Evolutionary conservation across 2,329 filamentous ascomycete genomes (phyloP).

Genomic region (Fusarium oxysporum): DNA sequence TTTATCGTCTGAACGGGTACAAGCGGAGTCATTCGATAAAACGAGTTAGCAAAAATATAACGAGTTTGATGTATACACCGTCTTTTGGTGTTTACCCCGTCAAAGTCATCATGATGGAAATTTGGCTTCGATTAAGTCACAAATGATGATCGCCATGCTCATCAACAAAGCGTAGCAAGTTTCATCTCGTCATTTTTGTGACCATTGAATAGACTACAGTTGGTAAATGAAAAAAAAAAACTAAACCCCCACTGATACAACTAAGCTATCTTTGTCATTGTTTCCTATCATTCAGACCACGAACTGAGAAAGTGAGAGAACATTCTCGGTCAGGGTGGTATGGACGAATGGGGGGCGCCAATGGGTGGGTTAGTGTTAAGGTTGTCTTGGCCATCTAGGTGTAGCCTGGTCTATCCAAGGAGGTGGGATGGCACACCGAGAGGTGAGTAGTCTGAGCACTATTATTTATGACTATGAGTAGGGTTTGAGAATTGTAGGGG

Average conservation of each 20-base stretch:
- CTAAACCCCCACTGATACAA: conserved; percentile 19
- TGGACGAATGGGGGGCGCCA: conserved; percentile 22
- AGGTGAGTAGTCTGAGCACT: conserved; percentile 1
- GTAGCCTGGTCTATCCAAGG: conserved; percentile 22
- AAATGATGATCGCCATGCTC: conserved; percentile 9
- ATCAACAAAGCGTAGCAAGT: conserved; percentile 9
- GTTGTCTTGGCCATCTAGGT: conserved; percentile 39
- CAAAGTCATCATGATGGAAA: background rate
- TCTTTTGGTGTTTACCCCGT: conserved; percentile 17
- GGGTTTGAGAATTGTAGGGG: background rate
- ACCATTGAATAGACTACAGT: background rate
- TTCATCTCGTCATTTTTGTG: conserved; percentile 24
- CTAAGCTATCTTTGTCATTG: conserved; percentile 36
- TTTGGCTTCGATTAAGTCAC: conserved; percentile 22
- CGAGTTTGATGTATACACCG: conserved; percentile 30
- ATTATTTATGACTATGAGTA: background rate
- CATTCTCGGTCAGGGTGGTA: conserved; percentile 32
- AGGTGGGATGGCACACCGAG: conserved; percentile 36
- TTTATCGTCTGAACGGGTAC: background rate
- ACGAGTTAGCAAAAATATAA: background rate
- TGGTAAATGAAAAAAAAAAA: background rate
- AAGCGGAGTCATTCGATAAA: background rate
- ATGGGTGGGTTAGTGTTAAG: conserved; percentile 29
- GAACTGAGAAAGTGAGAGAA: conserved; percentile 15
- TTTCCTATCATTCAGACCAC: conserved; percentile 34